A percentile compares a stretch with the other conserved stretches of the same genome.
These are phyloP conservation scores for Moniliella sp. DNA, from an alignment of 1,284 basidiomycete species.

Conservation along the genomic window DNA sequence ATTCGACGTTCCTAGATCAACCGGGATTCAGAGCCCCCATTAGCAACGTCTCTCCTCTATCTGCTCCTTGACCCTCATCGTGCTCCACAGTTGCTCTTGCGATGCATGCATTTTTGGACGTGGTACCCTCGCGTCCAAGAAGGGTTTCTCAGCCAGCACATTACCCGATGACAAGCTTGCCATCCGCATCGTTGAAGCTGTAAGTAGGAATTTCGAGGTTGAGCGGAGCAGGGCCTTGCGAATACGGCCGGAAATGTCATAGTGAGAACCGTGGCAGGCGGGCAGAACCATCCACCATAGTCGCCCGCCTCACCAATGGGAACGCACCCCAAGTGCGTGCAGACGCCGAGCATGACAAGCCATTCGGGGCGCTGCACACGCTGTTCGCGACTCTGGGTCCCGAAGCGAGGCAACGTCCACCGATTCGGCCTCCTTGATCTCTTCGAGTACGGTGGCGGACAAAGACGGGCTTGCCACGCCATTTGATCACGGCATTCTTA, in stretches of 20 bases:
- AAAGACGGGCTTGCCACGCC: constrained; percentile 99
- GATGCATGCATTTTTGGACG: too few relatives aligned
- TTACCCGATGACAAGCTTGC: too few relatives aligned
- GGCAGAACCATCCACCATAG: constrained; percentile 93
- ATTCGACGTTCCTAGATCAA: too few relatives aligned
- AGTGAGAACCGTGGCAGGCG: constrained; percentile 83
- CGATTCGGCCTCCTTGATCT: constrained; percentile 77
- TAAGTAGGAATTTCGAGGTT: constrained; percentile 59
- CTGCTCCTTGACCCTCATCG: too few relatives aligned
- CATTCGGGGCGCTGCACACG: constrained; percentile 87
- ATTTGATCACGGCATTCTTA: constrained; percentile 44
- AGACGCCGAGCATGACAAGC: constrained; percentile 47
- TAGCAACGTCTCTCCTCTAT: too few relatives aligned
- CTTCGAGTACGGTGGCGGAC: constrained; percentile 82
- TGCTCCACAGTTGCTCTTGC: too few relatives aligned
- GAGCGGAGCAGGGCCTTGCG: constrained; percentile 65
- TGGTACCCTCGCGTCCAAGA: too few relatives aligned
- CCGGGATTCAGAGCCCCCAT: too few relatives aligned
- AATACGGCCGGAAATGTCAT: constrained; percentile 84
- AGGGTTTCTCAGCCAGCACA: too few relatives aligned
- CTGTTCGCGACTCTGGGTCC: constrained; percentile 64
- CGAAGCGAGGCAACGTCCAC: constrained; percentile 67
- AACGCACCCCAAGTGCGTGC: constrained; percentile 96
- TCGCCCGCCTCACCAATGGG: constrained; percentile 89
- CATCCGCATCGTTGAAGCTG: constrained; percentile 34